Evolutionary conservation across 345 rosid genomes (phyloP), one percentile per base, ranked within the genome.

Genomic region (Murraya koenigii): DNA sequence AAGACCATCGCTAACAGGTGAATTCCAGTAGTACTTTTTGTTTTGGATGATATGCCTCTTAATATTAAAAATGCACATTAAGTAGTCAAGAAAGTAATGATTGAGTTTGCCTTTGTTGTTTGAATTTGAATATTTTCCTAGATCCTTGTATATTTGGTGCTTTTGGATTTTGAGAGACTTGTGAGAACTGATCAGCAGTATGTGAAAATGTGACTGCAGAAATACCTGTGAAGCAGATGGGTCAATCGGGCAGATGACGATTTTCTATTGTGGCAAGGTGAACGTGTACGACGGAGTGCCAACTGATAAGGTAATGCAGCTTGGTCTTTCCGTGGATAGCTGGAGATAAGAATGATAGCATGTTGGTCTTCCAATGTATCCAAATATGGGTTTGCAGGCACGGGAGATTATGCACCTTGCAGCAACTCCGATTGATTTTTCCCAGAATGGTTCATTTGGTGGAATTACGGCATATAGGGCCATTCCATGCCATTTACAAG

Each of bases 241-340:
- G 49, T 23, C 54, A 8, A 71, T 74, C 66, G 93, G 88, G 79
- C 98, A 95, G 81, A 90, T 95, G 99, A 90, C 98, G 2, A 93
- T 95, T 82, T 92, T 95, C 86, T 95, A 95, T 80, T 80, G 93
- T 61, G 99, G 99, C 20, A 92, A 93, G 88, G 93, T 95, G 81
- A 92, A 91, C 74, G 99, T 93, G 44, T 95, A 90, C 79, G 93
- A 93, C 79, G 91, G 90, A 63, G 90, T 95, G 80, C 88, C 94
- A 54, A 87, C 90, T 66, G 93, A 91, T 83, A 93, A 92, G 98
- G 99, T 95, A 93, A 88, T 67, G 72, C 79, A 54, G 69, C 77
- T 79, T 82, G 75, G 74, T 20, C 75, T 85, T 80, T 82, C 56
- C 65, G 69, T 82, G 85, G 83, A 78, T 87, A 73, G 79, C 81